These are phyloP conservation scores for Samsoniella hepiali DNA, from an alignment of 2,329 filamentous ascomycete genomes.

Conservation along the genomic window DNA sequence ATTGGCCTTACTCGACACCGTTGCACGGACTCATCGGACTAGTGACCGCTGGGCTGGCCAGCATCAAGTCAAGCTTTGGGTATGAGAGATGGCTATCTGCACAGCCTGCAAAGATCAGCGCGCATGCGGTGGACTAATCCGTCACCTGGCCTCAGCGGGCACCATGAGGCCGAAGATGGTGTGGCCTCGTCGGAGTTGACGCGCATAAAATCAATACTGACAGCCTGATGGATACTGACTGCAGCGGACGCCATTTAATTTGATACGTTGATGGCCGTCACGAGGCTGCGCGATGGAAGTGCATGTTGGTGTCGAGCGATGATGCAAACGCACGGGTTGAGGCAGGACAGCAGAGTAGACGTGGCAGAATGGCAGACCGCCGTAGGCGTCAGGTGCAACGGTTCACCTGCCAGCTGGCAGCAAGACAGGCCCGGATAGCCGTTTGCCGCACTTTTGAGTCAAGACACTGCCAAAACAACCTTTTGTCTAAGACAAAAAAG, in stretches of 20 bases:
- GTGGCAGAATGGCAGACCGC: constrained; percentile 6
- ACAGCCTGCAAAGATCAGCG: constrained; percentile 3
- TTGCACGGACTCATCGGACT: neutral
- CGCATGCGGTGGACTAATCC: constrained; percentile 9
- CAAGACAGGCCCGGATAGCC: neutral
- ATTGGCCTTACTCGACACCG: constrained; percentile 7
- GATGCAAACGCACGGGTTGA: constrained; percentile 5
- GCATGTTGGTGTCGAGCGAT: constrained; percentile 4
- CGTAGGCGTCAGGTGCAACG: neutral
- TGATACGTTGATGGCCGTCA: neutral
- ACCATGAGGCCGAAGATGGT: neutral
- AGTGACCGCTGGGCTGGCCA: neutral
- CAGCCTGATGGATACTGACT: neutral
- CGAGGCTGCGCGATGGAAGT: neutral
- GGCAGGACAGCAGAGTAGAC: neutral
- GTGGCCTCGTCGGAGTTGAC: neutral
- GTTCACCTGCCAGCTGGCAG: constrained; percentile 8
- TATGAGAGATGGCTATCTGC: constrained; percentile 3
- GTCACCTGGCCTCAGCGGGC: constrained; percentile 9
- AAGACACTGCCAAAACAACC: constrained; percentile 8
- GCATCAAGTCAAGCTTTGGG: neutral
- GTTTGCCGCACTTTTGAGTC: neutral
- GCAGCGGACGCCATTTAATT: neutral
- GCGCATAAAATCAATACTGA: neutral
- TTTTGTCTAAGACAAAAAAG: constrained; percentile 9